Conservation (phyloP, 106 monocot genomes). For the Iris macrosiphon region DNA sequence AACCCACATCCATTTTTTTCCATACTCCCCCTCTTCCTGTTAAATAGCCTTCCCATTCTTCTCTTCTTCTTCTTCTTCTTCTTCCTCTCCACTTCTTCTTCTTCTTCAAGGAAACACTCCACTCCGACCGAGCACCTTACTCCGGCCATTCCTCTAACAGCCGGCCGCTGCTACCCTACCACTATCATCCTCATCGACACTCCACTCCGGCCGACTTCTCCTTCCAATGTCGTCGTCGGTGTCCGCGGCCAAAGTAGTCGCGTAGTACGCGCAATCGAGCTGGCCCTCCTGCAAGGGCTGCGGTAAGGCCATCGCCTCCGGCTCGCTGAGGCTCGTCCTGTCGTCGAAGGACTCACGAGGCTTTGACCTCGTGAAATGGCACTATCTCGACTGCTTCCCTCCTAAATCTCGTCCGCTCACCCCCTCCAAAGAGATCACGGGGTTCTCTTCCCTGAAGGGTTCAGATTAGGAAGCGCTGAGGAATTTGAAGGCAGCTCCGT, state of each 20-base stretch:
- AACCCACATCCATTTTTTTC: no score
- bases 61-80: no score
- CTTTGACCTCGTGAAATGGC: conserved; percentile 58
- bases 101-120: no score
- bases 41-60: no score
- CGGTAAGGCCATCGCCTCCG: conserved; percentile 36
- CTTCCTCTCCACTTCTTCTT: no score
- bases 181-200: no score
- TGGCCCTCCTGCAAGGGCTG: conserved; percentile 79
- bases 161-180: no score
- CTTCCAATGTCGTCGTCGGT: not conserved
- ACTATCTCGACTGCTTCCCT: conserved; percentile 54
- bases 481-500: conserved; percentile 24
- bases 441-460: conserved; percentile 49
- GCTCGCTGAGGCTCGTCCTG: conserved; percentile 45
- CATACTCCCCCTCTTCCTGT: no score
- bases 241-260: not conserved
- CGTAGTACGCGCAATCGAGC: conserved; percentile 69
- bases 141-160: no score
- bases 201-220: no score
- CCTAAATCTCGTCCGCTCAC: conserved; percentile 12
- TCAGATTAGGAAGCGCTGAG: conserved; percentile 53
- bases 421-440: conserved; percentile 36
- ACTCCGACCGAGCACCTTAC: no score
- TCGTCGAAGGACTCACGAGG: conserved; percentile 42